Evolutionary conservation across 2,329 filamentous ascomycete species (phyloP).

Genomic region (Botrytis porri): DNA sequence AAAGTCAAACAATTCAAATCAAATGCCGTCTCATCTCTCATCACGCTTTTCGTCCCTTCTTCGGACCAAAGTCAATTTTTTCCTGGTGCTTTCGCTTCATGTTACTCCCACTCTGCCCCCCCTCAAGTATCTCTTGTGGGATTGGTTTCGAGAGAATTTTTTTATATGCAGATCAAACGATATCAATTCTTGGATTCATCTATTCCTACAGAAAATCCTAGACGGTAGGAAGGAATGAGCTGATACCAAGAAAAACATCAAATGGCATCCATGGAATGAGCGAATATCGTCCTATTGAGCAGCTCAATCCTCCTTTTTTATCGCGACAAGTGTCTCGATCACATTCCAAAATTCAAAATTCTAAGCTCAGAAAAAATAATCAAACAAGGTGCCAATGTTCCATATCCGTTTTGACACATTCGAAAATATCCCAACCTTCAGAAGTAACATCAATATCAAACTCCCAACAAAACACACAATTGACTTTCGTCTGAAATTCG

Average conservation of each 20-base stretch:
- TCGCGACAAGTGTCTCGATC: conserved; percentile 2
- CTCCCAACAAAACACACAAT: background rate
- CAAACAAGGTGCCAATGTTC: background rate
- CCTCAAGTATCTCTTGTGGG: background rate
- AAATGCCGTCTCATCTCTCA: background rate
- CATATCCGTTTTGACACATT: background rate
- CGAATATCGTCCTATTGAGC: background rate
- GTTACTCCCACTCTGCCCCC: too few species aligned
- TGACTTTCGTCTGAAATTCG: background rate
- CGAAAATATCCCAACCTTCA: background rate
- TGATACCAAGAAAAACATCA: background rate
- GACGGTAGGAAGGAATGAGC: background rate
- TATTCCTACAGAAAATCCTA: background rate
- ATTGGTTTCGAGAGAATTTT: background rate
- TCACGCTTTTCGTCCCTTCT: background rate
- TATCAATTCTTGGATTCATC: background rate
- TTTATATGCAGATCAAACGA: background rate
- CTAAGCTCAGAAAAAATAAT: background rate
- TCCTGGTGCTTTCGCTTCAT: background rate
- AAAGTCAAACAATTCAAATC: background rate
- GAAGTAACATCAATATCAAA: background rate
- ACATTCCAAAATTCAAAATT: background rate
- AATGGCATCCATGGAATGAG: background rate
- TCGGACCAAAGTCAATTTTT: background rate
- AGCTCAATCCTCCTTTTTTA: background rate